These are phyloP conservation scores for Sugiyamaella novakii DNA, from an alignment of 1,139 yeast species.

Conservation along the genomic window DNA sequence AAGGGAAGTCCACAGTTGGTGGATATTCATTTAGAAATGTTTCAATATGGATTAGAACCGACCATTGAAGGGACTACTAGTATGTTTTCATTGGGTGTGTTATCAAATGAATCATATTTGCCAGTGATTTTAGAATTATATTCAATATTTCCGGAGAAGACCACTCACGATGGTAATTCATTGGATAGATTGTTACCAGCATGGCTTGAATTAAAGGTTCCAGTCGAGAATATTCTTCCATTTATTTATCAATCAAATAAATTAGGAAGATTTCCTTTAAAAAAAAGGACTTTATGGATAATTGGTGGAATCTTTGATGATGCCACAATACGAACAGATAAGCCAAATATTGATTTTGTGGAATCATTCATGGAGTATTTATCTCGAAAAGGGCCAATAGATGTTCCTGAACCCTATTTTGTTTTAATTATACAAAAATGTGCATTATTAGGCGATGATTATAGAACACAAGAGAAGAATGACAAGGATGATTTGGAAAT, in stretches of 20 bases:
- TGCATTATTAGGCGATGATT: neutral
- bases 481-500: neutral
- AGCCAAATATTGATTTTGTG: neutral
- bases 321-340: neutral
- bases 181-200: constrained; percentile 1
- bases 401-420: constrained; percentile 9
- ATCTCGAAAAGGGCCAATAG: constrained; percentile 7
- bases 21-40: constrained; percentile 14
- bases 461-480: neutral
- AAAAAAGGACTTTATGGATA: neutral
- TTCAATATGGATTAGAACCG: constrained; percentile 1
- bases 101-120: constrained; percentile 4
- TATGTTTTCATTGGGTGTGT: neutral
- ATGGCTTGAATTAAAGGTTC: constrained; percentile 7
- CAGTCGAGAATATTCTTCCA: constrained; percentile 6
- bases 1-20: constrained; percentile 11
- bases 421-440: constrained; percentile 3
- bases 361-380: constrained; percentile 6
- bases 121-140: constrained; percentile 11
- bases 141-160: constrained; percentile 7
- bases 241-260: neutral
- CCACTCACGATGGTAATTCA: neutral
- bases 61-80: neutral
- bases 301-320: constrained; percentile 3
- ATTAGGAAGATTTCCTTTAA: constrained; percentile 7